Base-by-base conservation (phyloP, 129 eudicot species). In the Flaveria linearis region DNA sequence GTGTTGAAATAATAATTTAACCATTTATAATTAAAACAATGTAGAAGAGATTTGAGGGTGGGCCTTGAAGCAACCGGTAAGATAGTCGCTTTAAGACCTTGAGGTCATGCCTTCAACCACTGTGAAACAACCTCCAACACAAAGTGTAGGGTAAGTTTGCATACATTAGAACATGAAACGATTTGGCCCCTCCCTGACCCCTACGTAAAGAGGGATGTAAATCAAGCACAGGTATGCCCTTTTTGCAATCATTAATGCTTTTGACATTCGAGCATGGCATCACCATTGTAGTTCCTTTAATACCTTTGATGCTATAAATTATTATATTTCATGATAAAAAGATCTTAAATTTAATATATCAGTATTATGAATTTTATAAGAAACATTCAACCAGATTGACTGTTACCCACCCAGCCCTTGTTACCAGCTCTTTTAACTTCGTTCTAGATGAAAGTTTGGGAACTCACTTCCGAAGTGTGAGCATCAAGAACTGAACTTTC, bases 401-500 rank as follows among this genome's bases (percentile, higher is more conserved):
- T 26, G 26, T 41, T 66, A 66, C 51, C 51, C 28, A 66, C 41
- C 28, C 71, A 17, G 51, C 28, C 47, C 9, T 39, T 66, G 3
- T 8, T 41, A 2, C 71, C 51, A 66, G 49, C 71, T 64, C 28
- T 66, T 22, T 39, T 55, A 72, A 64, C 16, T 65, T 20, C 14
- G 47, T 45, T 66, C 56, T 56, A 22, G 28, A 80, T 50, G 41
- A 25, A 51, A 65, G 22, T 2, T 72, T 26, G 30, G 73, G 75
- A 76, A 85, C 97, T 95, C 82, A 95, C 99, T 50, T 85, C 86
- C 28, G 92, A 86, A 64, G 91, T 64, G 87, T n/a, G 96, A 79
- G 97, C 91, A 82, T 91, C 99, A 72, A 95, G 96, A 58, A 95
- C 79, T 17, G 99, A 91, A 84, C 99, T 95, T 83, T 91, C 99